Percentiles rank a stretch among this genome's conserved stretches.
Evolutionary conservation across 75 land plant species (phyloP).

Genomic region (Isoetes taiwanensis): DNA sequence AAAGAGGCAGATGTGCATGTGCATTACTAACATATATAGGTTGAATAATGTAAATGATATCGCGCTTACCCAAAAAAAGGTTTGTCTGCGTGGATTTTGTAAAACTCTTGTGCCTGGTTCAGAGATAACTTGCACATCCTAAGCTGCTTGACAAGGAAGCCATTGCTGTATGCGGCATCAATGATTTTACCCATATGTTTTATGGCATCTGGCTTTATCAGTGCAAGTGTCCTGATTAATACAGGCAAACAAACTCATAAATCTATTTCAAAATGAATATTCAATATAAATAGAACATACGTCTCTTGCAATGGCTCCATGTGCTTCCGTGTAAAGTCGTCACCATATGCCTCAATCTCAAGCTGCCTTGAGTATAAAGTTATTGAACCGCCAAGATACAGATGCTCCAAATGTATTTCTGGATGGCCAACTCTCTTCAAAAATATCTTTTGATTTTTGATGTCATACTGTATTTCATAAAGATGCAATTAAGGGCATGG

Average conservation of each 20-base stretch:
- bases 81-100: conserved; percentile 22
- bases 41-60: too few species aligned
- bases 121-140: conserved; percentile 25
- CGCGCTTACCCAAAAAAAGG: conserved; percentile 27
- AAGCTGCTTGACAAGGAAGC: conserved; percentile 27
- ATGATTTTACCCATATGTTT: conserved; percentile 25
- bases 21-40: not conserved
- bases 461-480: conserved; percentile 23
- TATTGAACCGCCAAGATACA: conserved; percentile 24
- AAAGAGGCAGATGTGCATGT: not conserved
- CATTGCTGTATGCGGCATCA: conserved; percentile 19
- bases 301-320: conserved; percentile 26
- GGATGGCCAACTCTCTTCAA: conserved; percentile 31
- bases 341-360: conserved; percentile 30
- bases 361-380: conserved; percentile 26
- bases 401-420: conserved; percentile 26
- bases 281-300: conserved; percentile 8
- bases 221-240: conserved; percentile 24
- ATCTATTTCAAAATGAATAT: not conserved
- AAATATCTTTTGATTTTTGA: conserved; percentile 29
- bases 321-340: conserved; percentile 26
- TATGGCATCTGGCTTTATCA: conserved; percentile 35
- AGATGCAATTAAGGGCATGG: not conserved
- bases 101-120: conserved; percentile 19
- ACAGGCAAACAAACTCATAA: not conserved